Percentiles rank a stretch among this genome's conserved stretches.
These are phyloP conservation scores for Rhizopogon hawkerae DNA, from an alignment of 1,284 basidiomycete genomes.

Conservation along the genomic window DNA sequence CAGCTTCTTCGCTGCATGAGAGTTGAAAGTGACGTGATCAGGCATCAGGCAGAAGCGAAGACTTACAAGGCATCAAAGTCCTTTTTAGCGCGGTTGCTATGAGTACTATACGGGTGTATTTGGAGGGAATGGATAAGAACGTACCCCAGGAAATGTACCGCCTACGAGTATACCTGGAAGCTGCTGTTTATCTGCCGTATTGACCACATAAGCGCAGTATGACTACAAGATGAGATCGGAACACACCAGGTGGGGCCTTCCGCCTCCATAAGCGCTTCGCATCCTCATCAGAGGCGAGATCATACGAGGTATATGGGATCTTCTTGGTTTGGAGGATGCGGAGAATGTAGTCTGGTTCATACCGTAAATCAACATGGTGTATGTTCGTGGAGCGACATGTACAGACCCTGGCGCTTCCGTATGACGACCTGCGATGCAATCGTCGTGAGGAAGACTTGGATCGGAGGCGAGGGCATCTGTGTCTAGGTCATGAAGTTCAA, in stretches of 20 bases:
- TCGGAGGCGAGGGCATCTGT: conserved; percentile 65
- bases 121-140: conserved; percentile 15
- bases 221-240: conserved; percentile 2
- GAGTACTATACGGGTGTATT: background rate
- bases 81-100: conserved; percentile 24
- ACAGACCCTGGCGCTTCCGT: conserved; percentile 60
- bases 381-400: background rate
- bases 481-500: background rate
- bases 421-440: conserved; percentile 72
- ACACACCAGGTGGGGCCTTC: conserved; percentile 59
- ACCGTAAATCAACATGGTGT: background rate
- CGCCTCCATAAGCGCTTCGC: conserved; percentile 73
- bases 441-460: conserved; percentile 75
- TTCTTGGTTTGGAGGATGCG: conserved; percentile 76
- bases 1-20: conserved; percentile 61
- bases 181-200: conserved; percentile 59
- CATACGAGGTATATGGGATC: conserved; percentile 70
- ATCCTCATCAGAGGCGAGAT: conserved; percentile 72
- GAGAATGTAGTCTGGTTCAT: conserved; percentile 53
- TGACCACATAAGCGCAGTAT: conserved; percentile 2
- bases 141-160: conserved; percentile 50
- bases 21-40: conserved; percentile 8
- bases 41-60: conserved; percentile 3
- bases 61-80: conserved; percentile 50
- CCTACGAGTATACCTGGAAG: conserved; percentile 74